Evolutionary conservation across 1,284 basidiomycete species (phyloP), one percentile per base, ranked within the genome.

Genomic region (Pseudozyma sp.): DNA sequence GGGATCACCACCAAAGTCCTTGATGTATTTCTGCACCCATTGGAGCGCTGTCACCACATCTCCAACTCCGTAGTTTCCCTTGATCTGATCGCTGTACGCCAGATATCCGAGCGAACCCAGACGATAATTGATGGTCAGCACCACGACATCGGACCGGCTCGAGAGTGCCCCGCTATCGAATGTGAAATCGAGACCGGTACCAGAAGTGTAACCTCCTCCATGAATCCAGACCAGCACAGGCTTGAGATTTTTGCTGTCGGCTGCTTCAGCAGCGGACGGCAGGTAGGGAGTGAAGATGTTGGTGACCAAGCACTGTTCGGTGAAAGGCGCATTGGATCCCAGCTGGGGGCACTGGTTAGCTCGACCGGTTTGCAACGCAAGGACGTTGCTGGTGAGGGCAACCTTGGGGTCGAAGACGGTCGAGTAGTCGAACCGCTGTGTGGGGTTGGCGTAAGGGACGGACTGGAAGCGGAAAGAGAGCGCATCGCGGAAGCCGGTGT

Each of bases 1-100:
- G 5, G 77, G 68, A 67, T 87, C 84, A 6, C 92, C 94, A 6
- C 92, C 92, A 76, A 94, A 92, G 35, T 88, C 87, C 7, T 70
- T 54, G 52, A 85, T 83, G 46, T 85, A 88, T 34, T 85, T 86
- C 58, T 89, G 87, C 69, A 94, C 83, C 84, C 91, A 92, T 46
- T 72, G 45, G 35, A 84, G 75, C 16, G 72, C 79, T 13, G 75
- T 66, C 29, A 82, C 73, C 4, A 82, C 57, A 55, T 84, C 82
- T 30, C 69, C 67, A 5, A 81, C 51, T 8, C 78, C 82, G 39
- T 80, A 79, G 49, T 84, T 84, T 52, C 72, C 72, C 1, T 54
- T 54, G 43, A 75, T 60, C 63, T 75, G 67, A 29, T 68, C 69
- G 49, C 63, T 66, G 66, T 68, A 72, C 1, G 69, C 54, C 35